A percentile compares a stretch with the other conserved stretches of the same genome.
phyloP scores from a whole-genome alignment of 1,284 basidiomycete genomes.

The Phenoliferia sp. region DNA sequence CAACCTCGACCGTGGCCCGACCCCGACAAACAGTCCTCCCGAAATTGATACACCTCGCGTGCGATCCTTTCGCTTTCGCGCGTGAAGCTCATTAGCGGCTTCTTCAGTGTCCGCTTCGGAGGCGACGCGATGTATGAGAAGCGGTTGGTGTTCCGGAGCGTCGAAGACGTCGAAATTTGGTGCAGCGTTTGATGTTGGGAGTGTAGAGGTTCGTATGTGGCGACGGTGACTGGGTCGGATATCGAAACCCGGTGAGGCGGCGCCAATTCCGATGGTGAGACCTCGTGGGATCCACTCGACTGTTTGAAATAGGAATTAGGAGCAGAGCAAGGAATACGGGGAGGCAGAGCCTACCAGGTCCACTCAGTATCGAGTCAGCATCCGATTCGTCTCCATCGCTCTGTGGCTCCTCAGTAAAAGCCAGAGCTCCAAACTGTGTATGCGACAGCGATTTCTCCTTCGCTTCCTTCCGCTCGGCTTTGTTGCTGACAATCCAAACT shows the following conservation, averaged over 20 bases:
- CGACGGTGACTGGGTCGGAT: constrained; percentile 25
- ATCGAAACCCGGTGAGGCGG: constrained; percentile 36
- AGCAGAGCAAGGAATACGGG: too few species aligned
- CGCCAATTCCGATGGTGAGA: constrained; percentile 34
- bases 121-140: not conserved
- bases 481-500: constrained; percentile 73
- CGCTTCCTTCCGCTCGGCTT: constrained; percentile 7
- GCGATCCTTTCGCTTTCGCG: not conserved
- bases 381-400: constrained; percentile 5
- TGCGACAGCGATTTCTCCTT: constrained; percentile 3
- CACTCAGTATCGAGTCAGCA: constrained; percentile 1
- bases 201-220: not conserved
- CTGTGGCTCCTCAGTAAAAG: constrained; percentile 4
- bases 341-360: too few species aligned
- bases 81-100: not conserved
- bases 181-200: too few species aligned
- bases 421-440: constrained; percentile 8
- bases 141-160: not conserved
- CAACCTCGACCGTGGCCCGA: not conserved
- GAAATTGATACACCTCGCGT: not conserved
- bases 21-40: constrained; percentile 5
- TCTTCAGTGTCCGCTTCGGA: not conserved
- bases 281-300: constrained; percentile 33
- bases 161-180: too few species aligned
- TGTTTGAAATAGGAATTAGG: constrained; percentile 14